Evolutionary conservation across 176 grass and related monocot species (phyloP).

Genomic region (Canna indica): DNA sequence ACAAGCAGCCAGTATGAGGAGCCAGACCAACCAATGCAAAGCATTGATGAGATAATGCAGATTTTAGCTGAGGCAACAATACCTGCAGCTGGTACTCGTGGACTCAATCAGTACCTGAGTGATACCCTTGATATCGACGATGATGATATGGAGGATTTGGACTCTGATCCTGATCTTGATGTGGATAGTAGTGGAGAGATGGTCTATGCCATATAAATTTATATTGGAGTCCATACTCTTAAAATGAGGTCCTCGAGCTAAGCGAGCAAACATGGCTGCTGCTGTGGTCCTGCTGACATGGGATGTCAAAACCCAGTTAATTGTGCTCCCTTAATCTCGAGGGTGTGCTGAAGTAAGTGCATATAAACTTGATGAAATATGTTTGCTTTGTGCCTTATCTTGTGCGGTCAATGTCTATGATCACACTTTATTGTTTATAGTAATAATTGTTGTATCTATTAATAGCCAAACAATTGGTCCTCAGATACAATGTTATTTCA

Average conservation of each 20-base stretch:
- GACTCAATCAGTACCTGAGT: slow-evolving; percentile 32
- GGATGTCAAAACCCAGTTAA: background rate
- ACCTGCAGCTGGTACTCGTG: slow-evolving; percentile 22
- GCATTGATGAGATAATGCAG: slow-evolving; percentile 62
- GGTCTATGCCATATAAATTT: slow-evolving; percentile 38
- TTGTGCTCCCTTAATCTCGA: background rate
- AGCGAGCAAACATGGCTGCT: background rate
- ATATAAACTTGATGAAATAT: background rate
- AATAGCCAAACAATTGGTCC: too few species aligned
- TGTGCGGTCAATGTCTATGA: too few species aligned
- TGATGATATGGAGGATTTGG: slow-evolving; percentile 70
- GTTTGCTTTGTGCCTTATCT: too few species aligned
- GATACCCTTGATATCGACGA: slow-evolving; percentile 32
- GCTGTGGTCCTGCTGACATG: background rate
- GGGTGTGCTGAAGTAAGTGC: background rate
- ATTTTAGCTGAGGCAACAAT: slow-evolving; percentile 67
- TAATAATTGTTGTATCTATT: too few species aligned
- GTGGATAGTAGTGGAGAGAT: slow-evolving; percentile 51
- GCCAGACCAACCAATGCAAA: slow-evolving; percentile 69
- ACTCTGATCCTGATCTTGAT: slow-evolving; percentile 59
- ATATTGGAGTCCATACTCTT: background rate
- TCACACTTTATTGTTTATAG: too few species aligned
- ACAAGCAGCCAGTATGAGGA: slow-evolving; percentile 54
- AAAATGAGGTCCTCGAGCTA: background rate
- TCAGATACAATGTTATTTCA: too few species aligned